Percentiles rank a stretch among this genome's conserved stretches.
These are phyloP conservation scores for Plectranthus barbatus DNA, from an alignment of 257 asterid genomes.

Conservation along the genomic window DNA sequence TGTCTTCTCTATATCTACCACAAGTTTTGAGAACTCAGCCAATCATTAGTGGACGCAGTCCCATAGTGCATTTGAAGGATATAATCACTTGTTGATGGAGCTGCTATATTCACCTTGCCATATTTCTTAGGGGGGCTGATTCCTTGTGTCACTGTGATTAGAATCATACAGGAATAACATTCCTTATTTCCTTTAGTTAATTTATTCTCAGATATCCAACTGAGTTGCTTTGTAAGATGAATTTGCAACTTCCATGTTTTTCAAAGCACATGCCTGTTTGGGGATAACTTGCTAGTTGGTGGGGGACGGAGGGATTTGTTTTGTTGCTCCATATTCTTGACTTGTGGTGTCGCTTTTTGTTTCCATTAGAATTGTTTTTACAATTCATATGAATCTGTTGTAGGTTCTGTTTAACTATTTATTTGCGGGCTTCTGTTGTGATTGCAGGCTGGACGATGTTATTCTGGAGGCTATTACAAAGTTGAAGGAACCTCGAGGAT, in stretches of 20 bases:
- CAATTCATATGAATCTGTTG: background rate
- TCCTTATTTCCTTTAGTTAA: too few species aligned
- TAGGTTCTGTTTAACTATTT: conserved; percentile 1
- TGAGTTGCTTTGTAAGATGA: background rate
- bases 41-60: background rate
- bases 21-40: background rate
- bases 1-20: background rate
- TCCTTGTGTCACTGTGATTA: too few species aligned
- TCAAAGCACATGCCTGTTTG: background rate
- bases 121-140: too few species aligned
- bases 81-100: background rate
- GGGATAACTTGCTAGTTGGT: background rate
- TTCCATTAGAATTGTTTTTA: background rate
- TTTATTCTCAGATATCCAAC: background rate
- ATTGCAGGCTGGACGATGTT: conserved; percentile 61
- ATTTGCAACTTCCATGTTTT: background rate
- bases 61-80: background rate
- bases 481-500: conserved; percentile 93
- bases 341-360: background rate
- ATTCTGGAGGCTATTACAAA: conserved; percentile 75
- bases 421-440: conserved; percentile 11
- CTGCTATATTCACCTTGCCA: too few species aligned
- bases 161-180: too few species aligned
- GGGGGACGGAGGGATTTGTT: background rate
- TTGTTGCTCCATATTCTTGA: background rate